A percentile compares a stretch with the other conserved stretches of the same genome.
Evolutionary conservation across 2,329 filamentous ascomycete species (phyloP).

Genomic region (Xylaria sp.): DNA sequence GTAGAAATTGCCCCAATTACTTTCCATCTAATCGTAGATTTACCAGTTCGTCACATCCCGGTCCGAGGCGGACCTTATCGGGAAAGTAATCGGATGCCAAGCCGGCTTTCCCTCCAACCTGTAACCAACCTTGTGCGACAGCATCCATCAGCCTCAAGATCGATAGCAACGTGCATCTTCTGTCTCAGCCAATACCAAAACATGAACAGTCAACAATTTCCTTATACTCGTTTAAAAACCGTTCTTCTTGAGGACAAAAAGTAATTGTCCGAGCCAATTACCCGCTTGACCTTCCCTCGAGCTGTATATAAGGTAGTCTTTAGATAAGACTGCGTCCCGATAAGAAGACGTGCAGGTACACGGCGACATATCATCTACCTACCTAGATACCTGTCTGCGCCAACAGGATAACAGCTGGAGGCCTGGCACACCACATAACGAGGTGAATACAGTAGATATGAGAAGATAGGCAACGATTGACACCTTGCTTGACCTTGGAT

Average conservation of each 20-base stretch:
- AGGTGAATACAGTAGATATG: background rate
- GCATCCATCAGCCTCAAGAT: constrained; percentile 10
- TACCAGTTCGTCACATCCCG: background rate
- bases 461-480: background rate
- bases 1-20: background rate
- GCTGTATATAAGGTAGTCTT: background rate
- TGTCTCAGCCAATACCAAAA: background rate
- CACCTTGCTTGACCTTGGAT: background rate
- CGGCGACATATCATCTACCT: background rate
- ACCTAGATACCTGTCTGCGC: background rate
- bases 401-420: background rate
- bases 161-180: constrained; percentile 4
- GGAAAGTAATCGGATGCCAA: constrained; percentile 32
- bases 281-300: background rate
- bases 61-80: constrained; percentile 29
- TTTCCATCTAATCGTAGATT: background rate
- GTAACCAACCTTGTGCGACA: constrained; percentile 19
- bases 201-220: background rate
- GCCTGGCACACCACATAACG: background rate
- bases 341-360: background rate
- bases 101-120: constrained; percentile 22
- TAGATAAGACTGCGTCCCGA: background rate
- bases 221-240: background rate
- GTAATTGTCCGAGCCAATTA: background rate
- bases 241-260: background rate